Conservation (phyloP, 306 rosid genomes). For the Adenanthera pavonina region DNA sequence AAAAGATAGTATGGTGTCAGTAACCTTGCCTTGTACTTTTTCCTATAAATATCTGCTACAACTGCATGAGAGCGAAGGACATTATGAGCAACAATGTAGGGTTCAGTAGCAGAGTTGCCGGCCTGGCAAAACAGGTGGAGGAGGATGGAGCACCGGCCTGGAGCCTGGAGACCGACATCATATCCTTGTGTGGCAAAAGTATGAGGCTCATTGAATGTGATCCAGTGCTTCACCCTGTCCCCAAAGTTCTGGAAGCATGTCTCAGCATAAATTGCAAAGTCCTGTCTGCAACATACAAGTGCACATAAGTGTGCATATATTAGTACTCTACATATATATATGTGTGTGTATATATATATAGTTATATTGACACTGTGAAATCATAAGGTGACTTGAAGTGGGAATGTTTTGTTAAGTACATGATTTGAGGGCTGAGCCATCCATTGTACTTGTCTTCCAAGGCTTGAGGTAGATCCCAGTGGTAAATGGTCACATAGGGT, state of each 20-base stretch:
- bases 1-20: no score
- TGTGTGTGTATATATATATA: no score
- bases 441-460: slow-evolving; percentile 22
- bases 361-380: background rate
- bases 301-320: background rate
- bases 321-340: no score
- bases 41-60: slow-evolving; percentile 2
- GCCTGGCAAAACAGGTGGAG: background rate
- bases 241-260: slow-evolving; percentile 54
- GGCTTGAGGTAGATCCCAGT: slow-evolving; percentile 23
- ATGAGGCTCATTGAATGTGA: slow-evolving; percentile 68
- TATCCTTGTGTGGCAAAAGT: background rate
- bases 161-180: slow-evolving; percentile 10
- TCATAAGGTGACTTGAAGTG: background rate
- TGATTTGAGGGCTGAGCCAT: slow-evolving; percentile 23
- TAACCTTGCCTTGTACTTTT: slow-evolving; percentile 4
- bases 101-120: slow-evolving; percentile 5
- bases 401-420: background rate
- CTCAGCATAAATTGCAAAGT: slow-evolving; percentile 11
- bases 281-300: background rate
- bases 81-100: slow-evolving; percentile 10
- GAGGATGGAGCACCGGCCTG: slow-evolving; percentile 16
- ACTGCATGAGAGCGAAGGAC: slow-evolving; percentile 4
- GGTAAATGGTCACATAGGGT: slow-evolving; percentile 23
- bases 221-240: slow-evolving; percentile 77